Base-by-base conservation (phyloP, 2,329 filamentous ascomycete genomes). In the Alternaria panax region DNA sequence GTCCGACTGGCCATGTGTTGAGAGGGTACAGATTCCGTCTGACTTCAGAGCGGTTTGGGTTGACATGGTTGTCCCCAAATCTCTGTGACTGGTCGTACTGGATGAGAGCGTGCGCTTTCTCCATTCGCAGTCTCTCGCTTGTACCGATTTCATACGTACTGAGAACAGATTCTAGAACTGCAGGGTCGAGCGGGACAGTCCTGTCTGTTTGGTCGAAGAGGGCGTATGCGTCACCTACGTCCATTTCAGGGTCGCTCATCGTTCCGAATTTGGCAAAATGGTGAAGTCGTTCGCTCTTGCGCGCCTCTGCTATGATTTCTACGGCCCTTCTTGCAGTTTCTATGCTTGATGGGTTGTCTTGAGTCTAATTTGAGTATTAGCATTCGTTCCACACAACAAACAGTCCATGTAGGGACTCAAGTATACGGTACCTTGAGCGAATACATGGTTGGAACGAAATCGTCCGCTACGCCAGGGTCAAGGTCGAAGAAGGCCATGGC, bases 1-100 rank as follows among this genome's bases (percentile, higher is more conserved):
- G 84, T 0, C 95, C 95, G 22, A 96, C 91, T 0, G 95, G 95
- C 77, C 92, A 88, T 28, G 86, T 64, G 2, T 82, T 46, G 79
- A 77, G 59, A 69, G 76, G 73, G 55, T 76, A 71, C 42, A 64
- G 59, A 34, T 69, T 70, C 24, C 67, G 56, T 43, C 68, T 60
- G 38, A 63, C 57, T 20, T 58, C 63, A 57, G 66, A 58, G 30
- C 60, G 53, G 18, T 53, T 67, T 7, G 63, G 34, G 14, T 57
- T 32, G 24, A 59, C 47, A 25, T 52, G 51, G 20, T 57, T 59
- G 41, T 67, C 69, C 36, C 67, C 66, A 54, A 63, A 64, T 28
- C 67, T 69, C 38, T 69, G 57, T 16, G 66, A 51, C 52, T 76
- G 73, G 40, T 77, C 75, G 40, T 70, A 60, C 36, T 68, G 65